Evolutionary conservation across 768 basidiomycete genomes (phyloP), one percentile per base, ranked within the genome.

Genomic region (Trametopsis cervina): DNA sequence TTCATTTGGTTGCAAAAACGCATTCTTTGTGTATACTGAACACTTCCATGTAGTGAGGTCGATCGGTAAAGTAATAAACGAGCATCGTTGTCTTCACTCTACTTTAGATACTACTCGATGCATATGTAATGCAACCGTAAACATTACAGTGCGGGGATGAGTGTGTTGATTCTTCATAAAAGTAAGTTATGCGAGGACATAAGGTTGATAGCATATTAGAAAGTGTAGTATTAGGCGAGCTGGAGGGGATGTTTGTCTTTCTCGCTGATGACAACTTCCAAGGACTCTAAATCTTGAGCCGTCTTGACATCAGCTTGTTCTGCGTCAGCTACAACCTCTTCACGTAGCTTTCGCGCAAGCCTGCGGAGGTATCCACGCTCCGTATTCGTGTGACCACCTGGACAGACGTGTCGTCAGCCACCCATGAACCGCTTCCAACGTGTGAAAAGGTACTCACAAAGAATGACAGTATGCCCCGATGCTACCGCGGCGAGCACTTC

Each of bases 321-420:
- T 40, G 60, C 59, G 51, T 55, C 58, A 51, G 56, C 61, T 17
- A 63, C 63, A 43, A 87, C 68, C 62, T 83, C 77, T 41, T 60
- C 55, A 51, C 64, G 60, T 52, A 97, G 71, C 65, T 80, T 83
- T 11, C 70, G 65, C 33, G 83, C 82, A 25, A 97, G 76, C 20
- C 79, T 69, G 15, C 83, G 78, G 46, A 98, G 83, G 67, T 90
- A 97, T 0, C 91, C 91, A 25, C 94, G 86, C 69, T 98, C 95
- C 38, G 94, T 94, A 66, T 93, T 93, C 13, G 90, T 87, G 67
- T 97, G 95, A 15, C 89, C 89, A 62, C 86, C 88, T 89, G n/a
- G n/a, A 25, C 29, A 5, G 20, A 33, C 7, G 29, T 33, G 15
- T 15, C 9, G 29, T 15, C 7, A 33, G 9, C 9, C 29, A 33